Evolutionary conservation across 192 early-diverging fungal genomes (phyloP).

Genomic region (Spizellomyces punctatus): DNA sequence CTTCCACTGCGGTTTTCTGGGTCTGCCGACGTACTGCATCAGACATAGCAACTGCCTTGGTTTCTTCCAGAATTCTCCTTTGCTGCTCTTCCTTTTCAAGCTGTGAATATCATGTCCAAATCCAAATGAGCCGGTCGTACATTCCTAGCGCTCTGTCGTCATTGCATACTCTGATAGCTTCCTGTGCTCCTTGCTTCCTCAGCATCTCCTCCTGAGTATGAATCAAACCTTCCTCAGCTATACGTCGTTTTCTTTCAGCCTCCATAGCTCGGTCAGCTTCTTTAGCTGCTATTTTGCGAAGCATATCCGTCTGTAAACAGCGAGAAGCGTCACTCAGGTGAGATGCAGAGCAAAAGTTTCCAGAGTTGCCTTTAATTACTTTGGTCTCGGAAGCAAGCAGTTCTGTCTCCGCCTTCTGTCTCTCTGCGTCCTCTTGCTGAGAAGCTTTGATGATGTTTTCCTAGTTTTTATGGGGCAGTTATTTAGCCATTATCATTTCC

Average conservation of each 20-base stretch:
- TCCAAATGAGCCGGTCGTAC: not conserved
- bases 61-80: slow-evolving; percentile 20
- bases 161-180: slow-evolving; percentile 17
- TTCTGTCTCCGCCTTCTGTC: slow-evolving; percentile 12
- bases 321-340: not conserved
- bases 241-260: slow-evolving; percentile 19
- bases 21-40: not conserved
- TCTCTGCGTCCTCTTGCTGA: slow-evolving; percentile 16
- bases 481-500: no score
- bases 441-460: not conserved
- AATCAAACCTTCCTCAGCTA: slow-evolving; percentile 9
- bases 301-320: slow-evolving; percentile 6
- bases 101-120: not conserved
- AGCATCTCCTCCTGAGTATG: slow-evolving; percentile 30
- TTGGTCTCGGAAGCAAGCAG: slow-evolving; percentile 21
- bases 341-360: not conserved
- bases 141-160: no score
- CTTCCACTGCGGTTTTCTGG: not conserved
- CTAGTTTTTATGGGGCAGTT: not conserved
- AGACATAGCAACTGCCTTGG: slow-evolving; percentile 8
- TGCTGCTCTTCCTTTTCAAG: slow-evolving; percentile 25
- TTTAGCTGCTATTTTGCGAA: slow-evolving; percentile 20
- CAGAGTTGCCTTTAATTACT: not conserved
- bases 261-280: slow-evolving; percentile 27
- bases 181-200: slow-evolving; percentile 1